phyloP scores from a whole-genome alignment of 1,139 yeast species.

The Debaryomyces singareniensis region DNA sequence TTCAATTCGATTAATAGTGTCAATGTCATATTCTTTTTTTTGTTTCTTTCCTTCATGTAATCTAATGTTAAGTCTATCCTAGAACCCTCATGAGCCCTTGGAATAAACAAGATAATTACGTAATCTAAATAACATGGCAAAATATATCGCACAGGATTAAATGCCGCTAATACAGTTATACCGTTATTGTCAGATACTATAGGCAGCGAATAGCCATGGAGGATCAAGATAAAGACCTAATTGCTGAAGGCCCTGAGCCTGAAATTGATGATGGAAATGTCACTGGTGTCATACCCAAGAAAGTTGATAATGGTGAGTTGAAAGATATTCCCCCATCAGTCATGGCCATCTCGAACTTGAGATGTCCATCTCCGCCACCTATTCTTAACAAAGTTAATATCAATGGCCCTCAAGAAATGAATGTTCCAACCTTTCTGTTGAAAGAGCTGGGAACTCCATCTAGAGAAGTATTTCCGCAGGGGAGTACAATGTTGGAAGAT shows the following conservation, averaged over 20 bases:
- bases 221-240: neutral
- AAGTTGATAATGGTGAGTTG: conserved; percentile 2
- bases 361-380: conserved; percentile 69
- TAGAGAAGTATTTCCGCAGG: conserved; percentile 43
- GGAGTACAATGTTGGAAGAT: conserved; percentile 41
- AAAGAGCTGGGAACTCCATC: conserved; percentile 3
- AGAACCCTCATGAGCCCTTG: too few species aligned
- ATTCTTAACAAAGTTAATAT: conserved; percentile 30
- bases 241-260: neutral
- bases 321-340: conserved; percentile 33
- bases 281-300: neutral
- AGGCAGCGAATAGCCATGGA: too few species aligned
- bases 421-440: neutral
- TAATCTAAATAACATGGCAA: too few species aligned
- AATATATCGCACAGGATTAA: too few species aligned
- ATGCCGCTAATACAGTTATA: too few species aligned
- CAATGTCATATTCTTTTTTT: too few species aligned
- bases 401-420: neutral
- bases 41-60: too few species aligned
- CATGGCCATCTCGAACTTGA: conserved; percentile 49
- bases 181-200: too few species aligned
- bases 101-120: too few species aligned
- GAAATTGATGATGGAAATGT: conserved; percentile 1
- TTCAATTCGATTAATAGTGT: too few species aligned
- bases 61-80: too few species aligned